Base-by-base conservation (phyloP, 768 basidiomycete genomes). In the Mycena pura region DNA sequence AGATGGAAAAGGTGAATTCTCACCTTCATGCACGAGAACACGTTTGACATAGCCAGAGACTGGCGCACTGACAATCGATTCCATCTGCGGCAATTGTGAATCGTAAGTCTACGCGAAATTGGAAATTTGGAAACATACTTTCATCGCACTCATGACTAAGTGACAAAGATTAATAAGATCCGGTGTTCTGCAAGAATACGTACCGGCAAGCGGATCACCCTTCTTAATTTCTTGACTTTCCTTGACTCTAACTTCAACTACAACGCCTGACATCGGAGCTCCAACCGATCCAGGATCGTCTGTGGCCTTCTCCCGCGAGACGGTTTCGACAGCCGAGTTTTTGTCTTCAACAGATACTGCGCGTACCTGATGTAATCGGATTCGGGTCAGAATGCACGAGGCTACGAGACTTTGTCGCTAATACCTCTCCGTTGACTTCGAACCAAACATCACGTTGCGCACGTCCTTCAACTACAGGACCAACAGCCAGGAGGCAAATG, bases 171-270 rank as follows among this genome's bases (percentile, higher is more conserved):
- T 47, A 45, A 61, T 70, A 63, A 73, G 66, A 55, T 72, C 55
- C 41, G 43, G 54, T 53, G 48, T 34, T 56, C 11, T 65, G 45
- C 62, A 64, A 54, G 65, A 60, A 55, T 40, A 86, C 89, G 77
- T 75, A 92, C 91, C 88, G 76, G 92, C 92, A 65, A 98, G 80
- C 58, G 96, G 95, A 79, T 99, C 97, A 49, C 97, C 97, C 78
- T 95, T 96, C 87, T 91, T 96, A 76, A 99, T 95, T 72, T 96
- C 94, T 59, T 96, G 91, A 22, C 95, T 95, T 76, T 99, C 97
- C 79, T 97, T 96, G 61, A 98, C 96, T 70, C 96, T 84, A 46
- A 99, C 95, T 75, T 99, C 97, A 17, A 99, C 92, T 54, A 99
- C 95, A 48, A 99, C 96, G 75, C 96, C 97, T 57, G 93, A 94